Conservation (phyloP, 768 basidiomycete species). For the Termitomyces sp. region DNA sequence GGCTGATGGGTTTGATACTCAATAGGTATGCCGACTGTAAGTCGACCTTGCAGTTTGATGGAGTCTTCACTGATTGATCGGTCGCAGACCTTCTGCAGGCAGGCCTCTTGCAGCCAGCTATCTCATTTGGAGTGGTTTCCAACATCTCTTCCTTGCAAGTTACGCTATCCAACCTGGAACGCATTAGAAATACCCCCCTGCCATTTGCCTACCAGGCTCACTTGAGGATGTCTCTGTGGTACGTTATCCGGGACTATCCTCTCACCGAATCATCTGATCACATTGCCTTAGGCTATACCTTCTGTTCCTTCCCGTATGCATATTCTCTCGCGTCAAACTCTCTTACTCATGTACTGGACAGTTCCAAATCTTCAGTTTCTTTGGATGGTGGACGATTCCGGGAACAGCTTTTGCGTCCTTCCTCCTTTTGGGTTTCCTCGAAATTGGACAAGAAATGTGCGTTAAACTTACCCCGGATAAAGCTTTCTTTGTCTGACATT, state of each 20-base stretch:
- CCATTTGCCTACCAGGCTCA: constrained; percentile 70
- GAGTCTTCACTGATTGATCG: neutral
- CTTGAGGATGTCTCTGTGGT: constrained; percentile 58
- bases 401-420: constrained; percentile 59
- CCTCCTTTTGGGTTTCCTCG: constrained; percentile 60
- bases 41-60: neutral
- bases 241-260: constrained; percentile 13
- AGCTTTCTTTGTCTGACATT: neutral
- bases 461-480: constrained; percentile 4
- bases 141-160: constrained; percentile 47
- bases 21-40: constrained; percentile 38
- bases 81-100: constrained; percentile 36
- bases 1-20: neutral
- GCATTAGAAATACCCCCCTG: constrained; percentile 58
- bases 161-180: constrained; percentile 50
- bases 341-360: constrained; percentile 17
- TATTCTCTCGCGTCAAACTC: constrained; percentile 14
- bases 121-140: constrained; percentile 42
- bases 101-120: constrained; percentile 40
- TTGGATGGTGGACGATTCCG: constrained; percentile 48
- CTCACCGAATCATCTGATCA: neutral
- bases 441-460: constrained; percentile 64
- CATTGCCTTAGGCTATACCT: constrained; percentile 18
- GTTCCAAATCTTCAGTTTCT: constrained; percentile 43
- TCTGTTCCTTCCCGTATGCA: constrained; percentile 30